phyloP scores from a whole-genome alignment of 257 asterid genomes.

The Capsicum chinense region DNA sequence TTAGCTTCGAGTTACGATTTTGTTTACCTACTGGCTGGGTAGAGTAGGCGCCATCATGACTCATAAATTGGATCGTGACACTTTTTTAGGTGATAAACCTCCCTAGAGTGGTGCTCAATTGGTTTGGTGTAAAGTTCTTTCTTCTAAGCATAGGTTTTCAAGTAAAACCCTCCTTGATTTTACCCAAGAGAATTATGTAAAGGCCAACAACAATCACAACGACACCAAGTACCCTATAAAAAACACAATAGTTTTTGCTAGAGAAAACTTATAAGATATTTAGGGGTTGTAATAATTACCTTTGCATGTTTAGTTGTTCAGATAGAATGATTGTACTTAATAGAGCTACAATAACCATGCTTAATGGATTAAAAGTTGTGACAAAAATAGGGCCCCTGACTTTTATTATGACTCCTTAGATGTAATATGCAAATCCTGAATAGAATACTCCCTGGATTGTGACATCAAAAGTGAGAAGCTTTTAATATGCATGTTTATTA shows the following conservation, averaged over 20 bases:
- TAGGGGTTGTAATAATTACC: slow-evolving; percentile 48
- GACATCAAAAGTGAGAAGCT: slow-evolving; percentile 14
- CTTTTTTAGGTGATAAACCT: too few relatives aligned
- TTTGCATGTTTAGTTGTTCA: slow-evolving; percentile 76
- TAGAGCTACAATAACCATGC: slow-evolving; percentile 87
- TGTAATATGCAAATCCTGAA: slow-evolving; percentile 82
- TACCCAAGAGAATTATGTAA: slow-evolving; percentile 90
- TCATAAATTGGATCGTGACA: too few relatives aligned
- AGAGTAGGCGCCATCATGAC: too few relatives aligned
- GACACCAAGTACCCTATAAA: slow-evolving; percentile 79
- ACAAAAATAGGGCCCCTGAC: slow-evolving; percentile 90
- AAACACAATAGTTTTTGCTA: slow-evolving; percentile 15
- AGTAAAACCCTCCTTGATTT: slow-evolving; percentile 22
- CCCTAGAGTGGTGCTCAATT: too few relatives aligned
- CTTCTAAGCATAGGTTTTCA: too few relatives aligned
- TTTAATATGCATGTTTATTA: neutral
- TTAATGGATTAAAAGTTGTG: slow-evolving; percentile 81
- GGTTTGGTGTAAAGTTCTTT: too few relatives aligned
- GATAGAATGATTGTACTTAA: slow-evolving; percentile 76
- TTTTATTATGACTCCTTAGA: slow-evolving; percentile 85
- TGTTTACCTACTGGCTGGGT: too few relatives aligned
- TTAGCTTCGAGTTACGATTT: too few relatives aligned
- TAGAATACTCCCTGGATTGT: slow-evolving; percentile 75
- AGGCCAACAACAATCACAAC: slow-evolving; percentile 76
- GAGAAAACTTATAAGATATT: slow-evolving; percentile 6